These are phyloP conservation scores for Leersia perrieri DNA, from an alignment of 176 grass and related monocot genomes.

Conservation along the genomic window DNA sequence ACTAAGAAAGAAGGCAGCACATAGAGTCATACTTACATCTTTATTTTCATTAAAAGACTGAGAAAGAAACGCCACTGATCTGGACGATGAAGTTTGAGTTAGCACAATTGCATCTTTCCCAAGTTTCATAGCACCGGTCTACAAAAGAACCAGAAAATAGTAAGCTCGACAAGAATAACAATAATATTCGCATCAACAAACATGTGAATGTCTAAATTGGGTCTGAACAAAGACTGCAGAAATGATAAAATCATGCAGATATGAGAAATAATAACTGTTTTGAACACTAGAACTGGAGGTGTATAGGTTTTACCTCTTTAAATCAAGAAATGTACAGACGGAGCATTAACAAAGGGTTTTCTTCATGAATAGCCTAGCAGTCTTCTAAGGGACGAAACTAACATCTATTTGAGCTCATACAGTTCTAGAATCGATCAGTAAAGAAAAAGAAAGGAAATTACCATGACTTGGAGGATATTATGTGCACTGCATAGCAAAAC, in stretches of 20 bases:
- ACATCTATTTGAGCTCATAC: not conserved
- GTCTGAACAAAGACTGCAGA: not conserved
- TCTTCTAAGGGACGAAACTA: slow-evolving; percentile 4
- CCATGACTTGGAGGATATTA: not conserved
- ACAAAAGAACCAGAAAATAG: slow-evolving; percentile 20
- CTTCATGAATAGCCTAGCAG: slow-evolving; percentile 5
- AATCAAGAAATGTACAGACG: not conserved
- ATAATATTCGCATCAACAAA: not conserved
- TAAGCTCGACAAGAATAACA: not conserved
- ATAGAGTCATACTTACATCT: slow-evolving; percentile 47
- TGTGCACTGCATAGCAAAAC: not conserved
- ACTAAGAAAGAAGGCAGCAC: not conserved
- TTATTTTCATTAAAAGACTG: slow-evolving; percentile 77
- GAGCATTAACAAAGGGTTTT: not conserved
- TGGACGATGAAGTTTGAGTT: slow-evolving; percentile 71
- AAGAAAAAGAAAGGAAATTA: not conserved
- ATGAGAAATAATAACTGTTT: not conserved
- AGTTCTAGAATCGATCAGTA: too few relatives aligned
- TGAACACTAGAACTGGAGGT: not conserved
- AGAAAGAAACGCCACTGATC: slow-evolving; percentile 84
- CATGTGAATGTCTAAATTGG: not conserved
- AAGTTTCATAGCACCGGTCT: slow-evolving; percentile 94
- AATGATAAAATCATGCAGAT: not conserved
- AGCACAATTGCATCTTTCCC: slow-evolving; percentile 89
- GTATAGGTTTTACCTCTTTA: slow-evolving; percentile 9